Base-by-base conservation (phyloP, 1,139 yeast species). In the Geotrichum restrictum region DNA sequence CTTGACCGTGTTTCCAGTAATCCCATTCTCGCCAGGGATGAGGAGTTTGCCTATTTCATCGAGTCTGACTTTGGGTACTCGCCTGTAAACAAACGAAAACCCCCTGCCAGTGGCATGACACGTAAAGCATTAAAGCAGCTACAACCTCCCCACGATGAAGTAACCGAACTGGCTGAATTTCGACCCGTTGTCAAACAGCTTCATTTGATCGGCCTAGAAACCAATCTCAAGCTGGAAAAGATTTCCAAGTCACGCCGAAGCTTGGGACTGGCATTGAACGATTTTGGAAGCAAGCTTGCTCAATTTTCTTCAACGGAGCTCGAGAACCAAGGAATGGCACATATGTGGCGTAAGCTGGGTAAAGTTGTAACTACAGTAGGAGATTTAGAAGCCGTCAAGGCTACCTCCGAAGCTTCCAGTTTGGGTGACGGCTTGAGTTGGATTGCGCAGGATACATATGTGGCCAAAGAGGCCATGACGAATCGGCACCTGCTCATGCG, bases 401-500 rank as follows among this genome's bases (percentile, higher is more conserved):
- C 88, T 45, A 81, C 88, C 11, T 79, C 83, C 57, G 89, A 84
- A 59, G 76, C 83, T 70, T 91, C 93, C 0, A 77, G 85, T 2
- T 68, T 91, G 48, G 91, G 88, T 1, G 98, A 91, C 62, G 88
- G 88, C 0, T 67, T 88, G 13, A 80, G 75, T 55, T 74, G 79
- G 62, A 71, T 88, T 38, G 73, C 82, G 3, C 78, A 80, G 56
- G 97, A 91, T 62, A 84, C 93, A 27, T 93, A 85, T 68, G 85
- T 85, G 56, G 86, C 91, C 51, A 94, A 93, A 68, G 99, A 93
- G 68, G 86, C 96, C 0, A 73, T 93, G 54, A 94, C 98, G 0
- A 91, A 91, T 68, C 78, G 99, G 54, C 96, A 94, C 68, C 74
- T 93, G 54, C 72, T 93, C 45, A 93, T 94, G 96, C 77, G 97